Base-by-base conservation (phyloP, 106 monocot genomes). In the Dioscorea dumetorum region DNA sequence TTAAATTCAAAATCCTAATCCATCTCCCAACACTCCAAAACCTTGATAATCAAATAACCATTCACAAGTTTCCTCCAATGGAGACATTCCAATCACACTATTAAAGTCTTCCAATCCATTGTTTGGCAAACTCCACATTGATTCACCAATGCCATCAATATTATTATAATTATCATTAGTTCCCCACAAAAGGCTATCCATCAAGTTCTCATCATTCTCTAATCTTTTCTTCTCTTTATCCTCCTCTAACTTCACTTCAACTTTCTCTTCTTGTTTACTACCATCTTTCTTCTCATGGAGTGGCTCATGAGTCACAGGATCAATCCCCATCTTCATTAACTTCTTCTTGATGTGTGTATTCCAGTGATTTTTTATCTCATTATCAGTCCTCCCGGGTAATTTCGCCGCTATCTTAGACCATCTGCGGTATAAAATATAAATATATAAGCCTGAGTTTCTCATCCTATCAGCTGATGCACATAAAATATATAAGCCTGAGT, bases 261-360 rank as follows among this genome's bases (percentile, higher is more conserved):
- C 41, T 41, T 41, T 41, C 41, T 41, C 41, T 8, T 41, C 41
- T 41, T 10, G 4, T 34, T 34, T 7, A 4, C 7, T 6, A 41
- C 9, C 10, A 41, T 41, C 41, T 41, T 41, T 41, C 41, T 41
- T 41, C 16, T 50, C 63, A 66, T 61, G 49, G 33, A 91, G 70
- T 5, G 80, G 91, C 53, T 83, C 67, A 28, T 88, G 88, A 12
- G 81, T 88, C 53, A 82, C 67, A 2, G 84, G 88, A 62, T 88
- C 88, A 17, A 88, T 77, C 9, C 88, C 88, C 88, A 84, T 82
- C 71, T 76, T 81, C 61, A 88, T 18, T 6, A 91, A 88, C 64
- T 91, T 91, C 75, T 91, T 91, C 85, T 91, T 91, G 61, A 91
- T 85, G 64, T 88, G 84, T 9, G 91, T 91, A 77, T 91, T 91